Evolutionary conservation across 768 basidiomycete genomes (phyloP), one percentile per base, ranked within the genome.

Genomic region (Tricholoma hemisulphureum): DNA sequence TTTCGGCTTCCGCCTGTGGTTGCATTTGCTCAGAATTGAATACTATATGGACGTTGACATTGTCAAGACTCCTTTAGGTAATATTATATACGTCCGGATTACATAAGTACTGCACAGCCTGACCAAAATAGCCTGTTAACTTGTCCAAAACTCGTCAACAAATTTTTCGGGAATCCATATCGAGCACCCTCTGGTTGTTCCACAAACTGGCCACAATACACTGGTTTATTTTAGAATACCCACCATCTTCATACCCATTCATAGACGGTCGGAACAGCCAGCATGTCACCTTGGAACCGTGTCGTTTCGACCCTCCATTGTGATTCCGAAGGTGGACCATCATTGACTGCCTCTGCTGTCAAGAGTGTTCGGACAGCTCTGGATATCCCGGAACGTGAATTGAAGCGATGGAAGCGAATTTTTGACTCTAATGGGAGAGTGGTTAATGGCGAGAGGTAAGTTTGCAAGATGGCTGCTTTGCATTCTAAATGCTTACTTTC

Each of bases 351-450:
- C 29, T 76, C 84, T 45, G 83, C 88, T 31, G 63, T 93, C 57
- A 80, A 83, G 62, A 80, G 78, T 45, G 86, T 92, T 58, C 85
- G 88, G 64, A 84, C 78, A 57, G 89, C 80, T 18, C 81, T 93
- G 41, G 73, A 85, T 28, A 77, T 85, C 28, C 90, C 87, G 32
- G 93, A 96, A 70, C 87, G 72, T 65, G 95, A 98, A 74, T 75
- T 95, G 51, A 89, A 83, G 71, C 84, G 91, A 61, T 98, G 95
- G 95, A 85, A 83, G 69, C 82, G 93, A 65, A 86, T 84, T 2
- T 98, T 97, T 72, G 95, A 97, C 56, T 64, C 81, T 41, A 89
- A 93, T 68, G 89, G 95, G 43, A 90, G 86, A 71, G 78, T 85
- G 31, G 69, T 85, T 32, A 82, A 89, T 41, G 90, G 88, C 51